These are phyloP conservation scores for Lipomyces anomalus DNA, from an alignment of 805 yeast species.

Conservation along the genomic window DNA sequence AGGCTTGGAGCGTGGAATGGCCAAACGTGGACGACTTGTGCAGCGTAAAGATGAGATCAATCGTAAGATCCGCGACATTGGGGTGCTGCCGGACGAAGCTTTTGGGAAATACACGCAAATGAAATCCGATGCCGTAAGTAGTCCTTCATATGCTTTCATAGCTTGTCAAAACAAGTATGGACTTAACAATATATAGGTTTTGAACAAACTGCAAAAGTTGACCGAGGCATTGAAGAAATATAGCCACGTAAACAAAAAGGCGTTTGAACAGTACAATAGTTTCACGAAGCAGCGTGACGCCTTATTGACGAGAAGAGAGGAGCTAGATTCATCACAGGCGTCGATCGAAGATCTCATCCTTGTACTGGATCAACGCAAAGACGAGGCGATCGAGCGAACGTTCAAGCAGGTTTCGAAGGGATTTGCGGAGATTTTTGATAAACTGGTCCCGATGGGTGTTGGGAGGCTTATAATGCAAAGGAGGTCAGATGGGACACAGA, in stretches of 20 bases:
- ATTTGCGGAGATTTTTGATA: constrained; percentile 69
- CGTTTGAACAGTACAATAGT: constrained; percentile 72
- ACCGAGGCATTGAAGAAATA: constrained; percentile 56
- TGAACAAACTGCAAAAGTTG: constrained; percentile 42
- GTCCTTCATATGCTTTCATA: no score
- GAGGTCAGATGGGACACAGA: constrained; percentile 30
- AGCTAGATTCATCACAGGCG: constrained; percentile 60
- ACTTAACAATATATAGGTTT: background rate
- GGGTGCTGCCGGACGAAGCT: constrained; percentile 86
- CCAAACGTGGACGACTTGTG: constrained; percentile 54
- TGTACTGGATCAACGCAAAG: constrained; percentile 69
- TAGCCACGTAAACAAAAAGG: constrained; percentile 81
- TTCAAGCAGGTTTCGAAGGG: constrained; percentile 70
- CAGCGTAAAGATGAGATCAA: constrained; percentile 66
- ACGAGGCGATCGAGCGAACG: constrained; percentile 72
- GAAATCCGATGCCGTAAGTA: constrained; percentile 49
- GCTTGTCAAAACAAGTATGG: no score
- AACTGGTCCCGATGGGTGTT: constrained; percentile 74
- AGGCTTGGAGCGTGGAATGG: constrained; percentile 55
- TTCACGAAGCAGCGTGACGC: constrained; percentile 70
- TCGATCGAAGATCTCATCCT: constrained; percentile 69
- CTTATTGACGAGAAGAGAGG: constrained; percentile 57
- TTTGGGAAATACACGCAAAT: constrained; percentile 45
- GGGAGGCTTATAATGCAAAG: constrained; percentile 68
- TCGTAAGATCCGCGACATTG: constrained; percentile 70